Base-by-base conservation (phyloP, 306 rosid species). In the Quercus variabilis region DNA sequence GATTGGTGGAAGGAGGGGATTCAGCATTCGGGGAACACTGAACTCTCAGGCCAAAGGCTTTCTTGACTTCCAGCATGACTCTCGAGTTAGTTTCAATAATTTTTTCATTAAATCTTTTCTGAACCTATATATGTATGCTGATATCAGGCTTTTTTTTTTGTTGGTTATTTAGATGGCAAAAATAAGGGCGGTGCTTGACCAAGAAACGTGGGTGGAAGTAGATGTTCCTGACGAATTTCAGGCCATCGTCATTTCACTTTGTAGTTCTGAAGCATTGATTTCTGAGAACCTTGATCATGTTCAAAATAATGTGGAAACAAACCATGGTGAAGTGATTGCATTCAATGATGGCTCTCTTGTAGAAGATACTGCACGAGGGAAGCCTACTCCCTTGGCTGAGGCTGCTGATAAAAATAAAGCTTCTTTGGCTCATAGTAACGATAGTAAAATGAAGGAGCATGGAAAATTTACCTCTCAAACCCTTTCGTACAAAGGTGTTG, bases 211-310 rank as follows among this genome's bases (percentile, higher is more conserved):
- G 99, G 97, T 93, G 86, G 99, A 96, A 89, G 91, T 93, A 69
- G 99, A 96, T 73, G 96, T 96, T 78, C 98, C 99, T 81, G 97
- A 96, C 73, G 99, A 96, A 86, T 96, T 96, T 89, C 99, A 96
- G 90, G 83, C 89, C 78, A 91, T 96, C 58, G 71, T 92, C 73
- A 79, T 83, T 79, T 79, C 88, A 63, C 85, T 90, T 51, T 83
- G 88, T 76, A 67, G 85, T 75, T 89, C 86, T 71, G 94, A 89
- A 71, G 80, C 69, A 57, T 74, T 84, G 83, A 74, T 76, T 71
- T 79, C 94, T 13, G 89, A 83, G 84, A 81, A 87, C 79, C 76
- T 69, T 67, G 89, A 90, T 84, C 87, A 78, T 74, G 74, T 71
- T 74, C 87, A 89, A 78, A 90, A 84, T 88, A 87, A 83, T 79